Evolutionary conservation across 768 basidiomycete species (phyloP).

Genomic region (Rickenella mellea): DNA sequence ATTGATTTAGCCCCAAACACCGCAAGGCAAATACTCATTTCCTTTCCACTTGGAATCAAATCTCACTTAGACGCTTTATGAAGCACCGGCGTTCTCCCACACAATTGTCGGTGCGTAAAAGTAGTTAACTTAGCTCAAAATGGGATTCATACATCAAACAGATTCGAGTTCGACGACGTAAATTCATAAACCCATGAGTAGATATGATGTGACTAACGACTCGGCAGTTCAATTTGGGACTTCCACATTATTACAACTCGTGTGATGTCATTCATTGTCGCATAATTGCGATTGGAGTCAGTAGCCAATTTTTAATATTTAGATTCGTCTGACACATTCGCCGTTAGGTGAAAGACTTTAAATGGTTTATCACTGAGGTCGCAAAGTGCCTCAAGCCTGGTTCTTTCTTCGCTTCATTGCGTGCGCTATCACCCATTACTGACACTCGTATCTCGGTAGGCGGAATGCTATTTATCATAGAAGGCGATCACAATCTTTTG

Average conservation of each 20-base stretch:
- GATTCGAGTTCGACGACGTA: conserved; percentile 1
- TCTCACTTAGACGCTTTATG: neutral
- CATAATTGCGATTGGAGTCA: neutral
- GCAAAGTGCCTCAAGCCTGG: neutral
- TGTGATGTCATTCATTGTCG: neutral
- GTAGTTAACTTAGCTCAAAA: neutral
- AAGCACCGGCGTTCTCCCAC: neutral
- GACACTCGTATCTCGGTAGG: no score
- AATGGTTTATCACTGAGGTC: neutral
- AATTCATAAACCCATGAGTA: neutral
- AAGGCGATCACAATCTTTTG: neutral
- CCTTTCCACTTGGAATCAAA: neutral
- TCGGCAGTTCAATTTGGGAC: neutral
- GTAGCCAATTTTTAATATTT: neutral
- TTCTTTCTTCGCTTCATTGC: no score
- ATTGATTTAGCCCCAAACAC: no score
- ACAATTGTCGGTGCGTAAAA: neutral
- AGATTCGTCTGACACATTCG: neutral
- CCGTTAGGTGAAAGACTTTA: neutral
- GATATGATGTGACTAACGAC: neutral
- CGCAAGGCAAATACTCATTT: neutral
- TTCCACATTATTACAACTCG: neutral
- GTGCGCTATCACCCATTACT: no score
- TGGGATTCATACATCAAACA: neutral
- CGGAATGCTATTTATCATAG: neutral